Evolutionary conservation across 2,329 filamentous ascomycete species (phyloP).

Genomic region (Alternaria gansuensis): DNA sequence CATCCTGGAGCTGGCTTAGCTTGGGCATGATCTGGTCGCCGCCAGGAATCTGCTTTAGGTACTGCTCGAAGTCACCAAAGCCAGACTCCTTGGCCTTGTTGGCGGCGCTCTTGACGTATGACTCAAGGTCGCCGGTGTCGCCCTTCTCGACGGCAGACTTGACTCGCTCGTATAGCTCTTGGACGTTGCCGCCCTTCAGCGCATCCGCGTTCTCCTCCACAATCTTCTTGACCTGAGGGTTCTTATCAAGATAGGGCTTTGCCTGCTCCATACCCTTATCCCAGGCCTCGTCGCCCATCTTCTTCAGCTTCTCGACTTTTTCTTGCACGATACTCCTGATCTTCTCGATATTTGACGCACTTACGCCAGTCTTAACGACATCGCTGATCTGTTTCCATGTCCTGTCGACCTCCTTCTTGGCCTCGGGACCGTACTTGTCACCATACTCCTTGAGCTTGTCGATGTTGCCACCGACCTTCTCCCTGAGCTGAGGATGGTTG

Average conservation of each 20-base stretch:
- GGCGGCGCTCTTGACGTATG: constrained; percentile 67
- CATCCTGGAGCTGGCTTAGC: constrained; percentile 69
- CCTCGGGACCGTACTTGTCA: constrained; percentile 75
- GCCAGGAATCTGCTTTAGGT: constrained; percentile 71
- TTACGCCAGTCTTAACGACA: constrained; percentile 69
- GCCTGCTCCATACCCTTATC: constrained; percentile 74
- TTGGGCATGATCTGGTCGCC: constrained; percentile 72
- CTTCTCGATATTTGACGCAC: constrained; percentile 62
- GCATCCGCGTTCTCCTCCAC: constrained; percentile 74
- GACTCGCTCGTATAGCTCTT: constrained; percentile 70
- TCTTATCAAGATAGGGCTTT: constrained; percentile 78
- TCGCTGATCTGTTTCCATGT: constrained; percentile 74
- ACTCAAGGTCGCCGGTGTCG: constrained; percentile 66
- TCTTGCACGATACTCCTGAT: constrained; percentile 72
- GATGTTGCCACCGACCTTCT: constrained; percentile 73
- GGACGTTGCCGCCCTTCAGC: constrained; percentile 72
- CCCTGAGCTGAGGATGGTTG: constrained; percentile 76
- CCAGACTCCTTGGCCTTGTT: constrained; percentile 66
- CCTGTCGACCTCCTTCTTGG: constrained; percentile 77
- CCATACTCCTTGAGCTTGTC: constrained; percentile 75
- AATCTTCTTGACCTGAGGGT: constrained; percentile 76
- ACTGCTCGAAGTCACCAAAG: constrained; percentile 65
- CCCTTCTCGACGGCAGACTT: constrained; percentile 70
- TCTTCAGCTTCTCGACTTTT: constrained; percentile 71
- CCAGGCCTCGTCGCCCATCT: constrained; percentile 76